Evolutionary conservation across 495 filamentous ascomycete genomes (phyloP).

Genomic region (Trichocladium antarcticum): DNA sequence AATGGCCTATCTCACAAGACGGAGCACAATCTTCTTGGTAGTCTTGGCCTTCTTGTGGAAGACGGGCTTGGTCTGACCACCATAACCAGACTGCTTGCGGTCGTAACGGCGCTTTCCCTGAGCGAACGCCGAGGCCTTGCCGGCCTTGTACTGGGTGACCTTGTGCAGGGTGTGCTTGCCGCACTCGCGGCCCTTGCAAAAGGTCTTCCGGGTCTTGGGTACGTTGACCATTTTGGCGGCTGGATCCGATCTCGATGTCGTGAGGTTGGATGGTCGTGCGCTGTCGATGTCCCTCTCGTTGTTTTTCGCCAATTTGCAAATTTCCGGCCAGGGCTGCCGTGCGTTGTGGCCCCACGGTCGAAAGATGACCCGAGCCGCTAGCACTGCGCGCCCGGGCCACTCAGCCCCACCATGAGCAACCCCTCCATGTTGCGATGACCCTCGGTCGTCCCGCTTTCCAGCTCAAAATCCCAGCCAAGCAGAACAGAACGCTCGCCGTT

Average conservation of each 20-base stretch:
- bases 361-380: conserved; percentile 23
- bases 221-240: conserved; percentile 37
- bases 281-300: conserved; percentile 14
- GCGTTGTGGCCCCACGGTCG: conserved; percentile 21
- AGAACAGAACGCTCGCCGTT: no score
- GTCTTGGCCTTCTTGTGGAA: conserved; percentile 99
- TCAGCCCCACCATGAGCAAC: no score
- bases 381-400: no score
- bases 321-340: conserved; percentile 22
- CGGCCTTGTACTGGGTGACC: conserved; percentile 89
- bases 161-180: conserved; percentile 90
- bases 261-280: conserved; percentile 20
- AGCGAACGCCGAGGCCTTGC: conserved; percentile 79
- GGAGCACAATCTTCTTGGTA: conserved; percentile 98
- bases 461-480: no score
- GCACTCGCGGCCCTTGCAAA: conserved; percentile 93
- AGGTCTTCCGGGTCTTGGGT: conserved; percentile 37
- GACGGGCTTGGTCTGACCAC: conserved; percentile 98
- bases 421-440: no score
- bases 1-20: conserved; percentile 42
- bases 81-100: conserved; percentile 98
- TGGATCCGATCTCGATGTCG: conserved; percentile 21
- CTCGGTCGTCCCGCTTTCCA: no score
- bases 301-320: conserved; percentile 25
- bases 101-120: conserved; percentile 99